Conservation (phyloP, 2,329 filamentous ascomycete genomes). For the Fusarium pilosicola region DNA sequence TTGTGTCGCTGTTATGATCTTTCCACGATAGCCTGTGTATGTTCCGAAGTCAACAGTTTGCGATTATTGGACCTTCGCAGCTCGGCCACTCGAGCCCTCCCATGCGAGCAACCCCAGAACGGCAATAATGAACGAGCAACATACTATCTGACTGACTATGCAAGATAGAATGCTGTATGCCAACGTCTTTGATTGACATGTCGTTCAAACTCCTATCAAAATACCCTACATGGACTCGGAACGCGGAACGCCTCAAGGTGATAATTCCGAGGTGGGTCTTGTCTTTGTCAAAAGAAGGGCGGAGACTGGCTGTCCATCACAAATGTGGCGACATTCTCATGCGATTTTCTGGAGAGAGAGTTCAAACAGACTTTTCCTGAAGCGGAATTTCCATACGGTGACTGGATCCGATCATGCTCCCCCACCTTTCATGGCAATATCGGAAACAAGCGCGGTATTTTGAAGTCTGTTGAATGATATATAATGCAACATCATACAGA, state of each 20-base stretch:
- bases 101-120: background rate
- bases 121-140: background rate
- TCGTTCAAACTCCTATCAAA: background rate
- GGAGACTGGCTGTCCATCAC: background rate
- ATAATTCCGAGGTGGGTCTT: background rate
- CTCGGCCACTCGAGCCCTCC: rapidly evolving
- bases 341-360: background rate
- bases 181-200: no score
- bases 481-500: background rate
- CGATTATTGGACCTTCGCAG: background rate
- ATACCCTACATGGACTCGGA: background rate
- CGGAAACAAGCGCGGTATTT: background rate
- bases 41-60: background rate
- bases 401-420: background rate
- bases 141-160: background rate
- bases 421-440: background rate
- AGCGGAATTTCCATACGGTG: background rate
- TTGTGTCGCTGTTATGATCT: rapidly evolving
- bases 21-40: rapidly evolving
- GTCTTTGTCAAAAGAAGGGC: background rate
- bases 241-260: background rate
- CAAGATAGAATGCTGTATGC: background rate
- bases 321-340: background rate
- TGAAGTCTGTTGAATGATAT: background rate
- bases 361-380: background rate